These are phyloP conservation scores for Jasminum sambac DNA, from an alignment of 257 asterid species.

Conservation along the genomic window DNA sequence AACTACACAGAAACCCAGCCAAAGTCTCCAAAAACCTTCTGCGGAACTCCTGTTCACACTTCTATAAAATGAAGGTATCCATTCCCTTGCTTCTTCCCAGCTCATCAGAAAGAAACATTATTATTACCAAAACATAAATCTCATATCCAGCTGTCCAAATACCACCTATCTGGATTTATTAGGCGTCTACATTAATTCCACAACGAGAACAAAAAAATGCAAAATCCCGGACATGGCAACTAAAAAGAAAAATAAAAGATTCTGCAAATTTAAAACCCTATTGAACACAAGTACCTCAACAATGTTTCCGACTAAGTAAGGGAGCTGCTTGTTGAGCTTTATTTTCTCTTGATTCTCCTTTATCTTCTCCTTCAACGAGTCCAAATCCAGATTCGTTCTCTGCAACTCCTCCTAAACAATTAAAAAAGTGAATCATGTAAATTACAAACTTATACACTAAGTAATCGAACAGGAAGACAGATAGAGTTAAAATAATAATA, in stretches of 20 bases:
- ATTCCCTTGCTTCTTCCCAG: neutral
- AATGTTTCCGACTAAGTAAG: constrained; percentile 86
- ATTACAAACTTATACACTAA: neutral
- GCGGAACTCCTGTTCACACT: too few relatives aligned
- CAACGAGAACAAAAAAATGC: neutral
- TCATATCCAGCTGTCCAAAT: neutral
- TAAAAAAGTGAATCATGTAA: neutral
- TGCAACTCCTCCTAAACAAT: constrained; percentile 67
- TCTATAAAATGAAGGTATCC: neutral
- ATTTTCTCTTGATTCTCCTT: constrained; percentile 89
- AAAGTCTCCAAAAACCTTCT: neutral
- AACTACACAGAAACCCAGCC: neutral
- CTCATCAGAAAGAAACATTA: neutral
- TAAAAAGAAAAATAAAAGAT: neutral
- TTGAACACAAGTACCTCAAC: constrained; percentile 56
- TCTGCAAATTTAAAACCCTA: neutral
- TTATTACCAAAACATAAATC: neutral
- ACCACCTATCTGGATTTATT: neutral
- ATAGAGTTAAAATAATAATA: neutral
- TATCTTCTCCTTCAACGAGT: constrained; percentile 76
- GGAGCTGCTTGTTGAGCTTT: constrained; percentile 86
- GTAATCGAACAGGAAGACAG: neutral
- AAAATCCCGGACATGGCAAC: neutral
- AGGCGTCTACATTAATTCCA: neutral
- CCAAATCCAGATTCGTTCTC: constrained; percentile 78